These are phyloP conservation scores for Microdochium trichocladiopsis DNA, from an alignment of 2,329 filamentous ascomycete genomes.

Conservation along the genomic window DNA sequence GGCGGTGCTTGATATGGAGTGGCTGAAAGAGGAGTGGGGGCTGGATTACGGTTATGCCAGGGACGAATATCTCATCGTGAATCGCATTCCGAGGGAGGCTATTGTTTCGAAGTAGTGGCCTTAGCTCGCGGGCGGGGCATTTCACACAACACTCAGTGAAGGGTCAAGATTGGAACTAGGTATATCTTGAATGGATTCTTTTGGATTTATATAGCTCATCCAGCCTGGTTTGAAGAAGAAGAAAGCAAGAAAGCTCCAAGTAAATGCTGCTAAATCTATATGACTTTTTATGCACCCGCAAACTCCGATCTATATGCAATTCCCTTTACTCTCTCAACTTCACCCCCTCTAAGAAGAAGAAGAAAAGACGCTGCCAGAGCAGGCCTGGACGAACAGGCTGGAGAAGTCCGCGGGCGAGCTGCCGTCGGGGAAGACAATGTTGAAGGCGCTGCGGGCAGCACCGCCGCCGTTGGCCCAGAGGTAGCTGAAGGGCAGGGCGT, in stretches of 20 bases:
- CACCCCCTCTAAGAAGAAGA: neutral
- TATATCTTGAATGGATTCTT: too few relatives aligned
- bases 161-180: too few relatives aligned
- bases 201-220: too few relatives aligned
- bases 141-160: too few relatives aligned
- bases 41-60: neutral
- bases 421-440: constrained; percentile 4
- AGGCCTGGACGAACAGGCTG: constrained; percentile 5
- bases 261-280: too few relatives aligned
- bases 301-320: neutral
- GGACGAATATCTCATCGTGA: neutral
- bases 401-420: constrained; percentile 2
- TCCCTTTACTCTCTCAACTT: too few relatives aligned
- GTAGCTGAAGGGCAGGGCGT: constrained; percentile 8
- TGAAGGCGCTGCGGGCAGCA: constrained; percentile 4
- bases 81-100: neutral
- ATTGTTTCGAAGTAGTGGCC: too few relatives aligned
- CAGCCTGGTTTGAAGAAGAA: too few relatives aligned
- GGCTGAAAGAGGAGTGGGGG: neutral
- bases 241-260: too few relatives aligned
- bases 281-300: neutral
- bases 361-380: constrained; percentile 4
- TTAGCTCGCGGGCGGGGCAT: too few relatives aligned
- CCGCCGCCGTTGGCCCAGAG: constrained; percentile 9
- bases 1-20: neutral